These are phyloP conservation scores for Tagetes erecta DNA, from an alignment of 129 eudicot genomes.

Conservation along the genomic window DNA sequence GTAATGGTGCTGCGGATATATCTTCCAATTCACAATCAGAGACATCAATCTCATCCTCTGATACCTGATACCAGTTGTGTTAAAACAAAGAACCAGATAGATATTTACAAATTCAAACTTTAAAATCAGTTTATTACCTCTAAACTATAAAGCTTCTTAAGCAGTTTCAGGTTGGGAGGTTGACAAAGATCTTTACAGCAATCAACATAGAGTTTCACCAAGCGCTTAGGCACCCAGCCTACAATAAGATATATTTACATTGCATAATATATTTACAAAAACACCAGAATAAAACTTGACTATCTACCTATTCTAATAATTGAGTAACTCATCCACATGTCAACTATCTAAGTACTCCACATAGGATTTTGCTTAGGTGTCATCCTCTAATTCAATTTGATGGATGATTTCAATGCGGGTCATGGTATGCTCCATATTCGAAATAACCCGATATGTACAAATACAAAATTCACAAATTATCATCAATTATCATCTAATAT, in stretches of 20 bases:
- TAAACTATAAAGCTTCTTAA: constrained; percentile 71
- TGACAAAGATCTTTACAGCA: constrained; percentile 72
- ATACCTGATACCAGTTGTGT: constrained; percentile 51
- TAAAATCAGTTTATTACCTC: constrained; percentile 47
- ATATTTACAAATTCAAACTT: not conserved
- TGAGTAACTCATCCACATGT: no score
- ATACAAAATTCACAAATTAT: no score
- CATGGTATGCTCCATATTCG: no score
- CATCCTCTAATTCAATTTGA: no score
- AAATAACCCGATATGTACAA: no score
- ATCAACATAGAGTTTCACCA: constrained; percentile 74
- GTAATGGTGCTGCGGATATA: constrained; percentile 67
- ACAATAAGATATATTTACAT: constrained; percentile 27
- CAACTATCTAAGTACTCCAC: no score
- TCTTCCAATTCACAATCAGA: constrained; percentile 87
- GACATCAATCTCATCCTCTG: constrained; percentile 91
- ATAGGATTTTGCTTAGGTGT: no score
- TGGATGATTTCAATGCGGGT: no score
- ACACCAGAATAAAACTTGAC: not conserved
- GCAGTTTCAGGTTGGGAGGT: constrained; percentile 69
- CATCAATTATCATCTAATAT: no score
- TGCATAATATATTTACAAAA: not conserved
- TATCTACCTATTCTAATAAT: not conserved
- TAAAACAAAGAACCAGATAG: not conserved
- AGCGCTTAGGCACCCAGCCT: constrained; percentile 79